Evolutionary conservation across 1,139 yeast species (phyloP), one percentile per base, ranked within the genome.

Genomic region (Sugiyamaella xylanicola): DNA sequence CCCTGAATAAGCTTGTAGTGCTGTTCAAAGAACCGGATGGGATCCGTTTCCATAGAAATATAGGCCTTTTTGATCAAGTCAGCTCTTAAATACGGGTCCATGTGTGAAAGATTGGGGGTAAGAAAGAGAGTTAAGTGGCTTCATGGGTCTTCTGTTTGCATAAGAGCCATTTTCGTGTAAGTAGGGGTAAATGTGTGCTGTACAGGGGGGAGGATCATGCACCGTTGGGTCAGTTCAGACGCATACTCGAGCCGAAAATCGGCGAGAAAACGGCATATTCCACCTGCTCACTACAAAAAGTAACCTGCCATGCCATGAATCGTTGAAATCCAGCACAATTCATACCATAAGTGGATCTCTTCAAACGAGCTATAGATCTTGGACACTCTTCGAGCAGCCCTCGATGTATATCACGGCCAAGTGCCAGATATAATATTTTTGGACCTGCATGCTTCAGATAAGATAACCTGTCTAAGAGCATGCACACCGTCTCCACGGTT

Each of bases 1-100:
- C 39, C 39, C 21, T 44, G 20, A 17, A 44, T 44, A 25, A 29
- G 19, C 22, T 11, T 37, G 17, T 44, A 25, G 17, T 44, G 29
- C 16, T 44, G 48, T 15, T 44, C 48, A 27, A 44, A 44, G 25
- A 44, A 44, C 5, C 48, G 37, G 48, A 44, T 44, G n/a, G 48
- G 35, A 29, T 44, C 48, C 20, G 48, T 44, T 32, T 44, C 48
- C 48, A 44, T 44, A 16, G 39, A 44, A 16, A 44, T 21, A 16
- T 44, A 27, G 16, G 32, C 32, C 48, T 44, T 44, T 17, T 27
- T 25, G 15, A 44, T 20, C 48, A 27, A 11, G 13, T 27, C 20
- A 13, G 48, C 48, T 44, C 29, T 27, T n/a, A 25, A 11, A 20
- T 44, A 32, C 4, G 48, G 48, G 17, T 44, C 48, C 48, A 44